Base-by-base conservation (phyloP, 805 yeast species). In the Candida maesae region DNA sequence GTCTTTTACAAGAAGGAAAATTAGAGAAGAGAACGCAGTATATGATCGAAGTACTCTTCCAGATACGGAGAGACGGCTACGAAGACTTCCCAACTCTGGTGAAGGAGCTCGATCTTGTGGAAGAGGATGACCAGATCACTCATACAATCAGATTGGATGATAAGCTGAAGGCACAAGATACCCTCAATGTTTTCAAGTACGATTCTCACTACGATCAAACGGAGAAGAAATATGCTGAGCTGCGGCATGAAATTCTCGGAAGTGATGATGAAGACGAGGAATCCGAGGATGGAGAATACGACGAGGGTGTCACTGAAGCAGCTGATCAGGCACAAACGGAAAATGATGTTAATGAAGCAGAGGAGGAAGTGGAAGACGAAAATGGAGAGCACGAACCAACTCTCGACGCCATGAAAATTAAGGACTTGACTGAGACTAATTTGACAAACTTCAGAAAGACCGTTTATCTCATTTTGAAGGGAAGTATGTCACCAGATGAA, bases 401-500 rank as follows among this genome's bases (percentile, higher is more conserved):
- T 7, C n/a, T 15, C 6, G 31, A 16, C 20, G 23, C 53, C 3
- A 35, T 42, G 20, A 60, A 49, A 9, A 36, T 81, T 30, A 67
- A 69, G 30, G 96, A 90, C 59, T 62, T 83, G 69, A 84, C 95
- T 0, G 82, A 82, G 35, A 64, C 80, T 0, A 77, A 77, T 19
- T 61, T 80, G 23, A 67, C 79, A 2, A 78, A 79, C 37, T 78
- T 79, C 50, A 87, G 87, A 51, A 87, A 87, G 52, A 74, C 74
- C 2, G 83, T 91, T 2, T 91, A 91, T 53, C 65, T 90, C 21
- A 82, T 91, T 0, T 67, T 93, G 9, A 88, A 86, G 82, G 87
- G 96, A 17, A 80, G 95, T 45, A 76, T 91, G 81, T 81, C 95
- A 0, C 79, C 90, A 5, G 95, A 87, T 50, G 99, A 93, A 66